Conservation (phyloP, 2,329 filamentous ascomycete species). For the Penicillium sp. region DNA sequence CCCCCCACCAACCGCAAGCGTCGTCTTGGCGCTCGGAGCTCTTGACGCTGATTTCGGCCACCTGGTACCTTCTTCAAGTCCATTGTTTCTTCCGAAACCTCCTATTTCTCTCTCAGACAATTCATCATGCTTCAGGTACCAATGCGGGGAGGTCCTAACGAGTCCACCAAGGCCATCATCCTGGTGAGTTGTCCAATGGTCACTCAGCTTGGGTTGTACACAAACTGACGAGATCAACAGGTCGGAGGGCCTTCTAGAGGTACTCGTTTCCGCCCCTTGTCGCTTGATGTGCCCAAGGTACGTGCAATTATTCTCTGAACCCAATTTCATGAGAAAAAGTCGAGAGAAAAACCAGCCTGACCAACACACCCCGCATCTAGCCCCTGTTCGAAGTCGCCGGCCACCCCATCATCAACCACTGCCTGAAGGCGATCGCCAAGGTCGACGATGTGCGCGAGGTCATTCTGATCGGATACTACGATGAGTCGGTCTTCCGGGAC, state of each 20-base stretch:
- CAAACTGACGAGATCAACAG: conserved; percentile 53
- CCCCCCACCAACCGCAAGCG: conserved; percentile 22
- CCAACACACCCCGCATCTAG: conserved; percentile 47
- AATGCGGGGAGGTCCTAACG: conserved; percentile 43
- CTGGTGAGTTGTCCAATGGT: conserved; percentile 61
- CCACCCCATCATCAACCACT: conserved; percentile 98
- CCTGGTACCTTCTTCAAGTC: conserved; percentile 8
- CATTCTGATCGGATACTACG: conserved; percentile 98
- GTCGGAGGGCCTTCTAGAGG: conserved; percentile 94
- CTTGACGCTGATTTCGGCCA: conserved; percentile 19
- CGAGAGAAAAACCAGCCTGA: conserved; percentile 5
- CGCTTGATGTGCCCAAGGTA: conserved; percentile 94
- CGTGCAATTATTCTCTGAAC: conserved; percentile 26
- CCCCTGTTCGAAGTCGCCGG: conserved; percentile 98
- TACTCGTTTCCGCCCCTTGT: conserved; percentile 91
- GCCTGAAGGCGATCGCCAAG: conserved; percentile 86
- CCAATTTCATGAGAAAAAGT: conserved; percentile 19
- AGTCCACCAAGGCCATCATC: conserved; percentile 88
- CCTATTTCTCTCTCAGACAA: conserved; percentile 13
- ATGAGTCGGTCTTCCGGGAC: conserved; percentile 93
- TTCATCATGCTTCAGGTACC: conserved; percentile 50
- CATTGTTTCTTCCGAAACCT: conserved; percentile 6
- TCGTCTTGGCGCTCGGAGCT: conserved; percentile 28
- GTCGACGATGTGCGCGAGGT: conserved; percentile 93
- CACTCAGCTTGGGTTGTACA: conserved; percentile 9